Evolutionary conservation across 75 land plant genomes (phyloP), one percentile per base, ranked within the genome.

Genomic region (Picea glauca): DNA sequence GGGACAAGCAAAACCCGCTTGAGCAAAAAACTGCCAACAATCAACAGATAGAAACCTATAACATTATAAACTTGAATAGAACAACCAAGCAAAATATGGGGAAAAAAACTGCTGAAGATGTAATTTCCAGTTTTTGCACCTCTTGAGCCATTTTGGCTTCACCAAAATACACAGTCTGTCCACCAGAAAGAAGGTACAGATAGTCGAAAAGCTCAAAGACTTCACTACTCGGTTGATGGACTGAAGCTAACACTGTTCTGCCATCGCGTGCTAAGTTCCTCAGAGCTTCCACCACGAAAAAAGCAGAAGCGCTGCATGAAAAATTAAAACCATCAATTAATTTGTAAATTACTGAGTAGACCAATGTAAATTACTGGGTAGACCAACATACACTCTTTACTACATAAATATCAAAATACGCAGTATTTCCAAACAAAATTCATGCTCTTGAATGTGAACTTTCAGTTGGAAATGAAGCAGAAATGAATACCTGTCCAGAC

Each of bases 211-310:
- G 87, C 60, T 79, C 78, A 66, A 90, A 92, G 1, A 92, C 87
- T 75, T 91, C 89, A 58, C 93, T 89, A 72, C 89, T 91, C 12
- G 93, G 93, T 64, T 91, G 93, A 81, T 92, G 94, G 50, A 92
- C 82, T 58, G 94, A 92, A 12, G 86, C 82, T 46, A 94, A 78
- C 20, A 94, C 88, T 5, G 92, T 92, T 78, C 85, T 85, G 18
- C 88, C 89, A 58, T 93, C 87, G 38, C 64, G 63, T 31, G 96
- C 87, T 3, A 88, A 68, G 57, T 76, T 84, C 33, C 78, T 75
- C 26, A 93, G 76, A 3, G 84, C 80, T 26, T 80, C 76, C n/a
- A 84, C 80, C 70, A 94, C 92, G 60, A 86, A 87, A 83, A 80
- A 92, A 2, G 94, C 85, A 6, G 94, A 80, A 60, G 94, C 92